These are phyloP conservation scores for Saturnispora mendoncae DNA, from an alignment of 805 yeast species.

Conservation along the genomic window DNA sequence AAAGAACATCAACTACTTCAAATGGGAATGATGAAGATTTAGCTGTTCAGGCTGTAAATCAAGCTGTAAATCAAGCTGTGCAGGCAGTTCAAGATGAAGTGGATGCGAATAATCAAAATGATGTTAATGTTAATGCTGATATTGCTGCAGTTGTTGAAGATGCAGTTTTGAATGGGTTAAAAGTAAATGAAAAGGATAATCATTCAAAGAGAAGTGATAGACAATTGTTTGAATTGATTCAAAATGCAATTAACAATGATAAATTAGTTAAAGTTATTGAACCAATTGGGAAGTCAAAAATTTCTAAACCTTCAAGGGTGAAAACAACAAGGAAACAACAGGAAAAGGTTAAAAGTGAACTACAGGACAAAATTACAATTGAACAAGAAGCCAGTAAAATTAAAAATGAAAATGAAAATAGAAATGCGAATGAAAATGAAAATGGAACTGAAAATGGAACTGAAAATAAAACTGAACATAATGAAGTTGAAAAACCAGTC, in stretches of 20 bases:
- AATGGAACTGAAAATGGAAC: too few relatives aligned
- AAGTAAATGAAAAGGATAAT: neutral
- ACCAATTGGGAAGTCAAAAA: neutral
- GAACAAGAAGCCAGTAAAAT: neutral
- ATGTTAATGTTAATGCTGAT: slow-evolving; percentile 16
- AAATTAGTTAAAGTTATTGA: neutral
- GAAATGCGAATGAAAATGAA: too few relatives aligned
- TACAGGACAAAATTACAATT: neutral
- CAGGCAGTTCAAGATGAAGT: slow-evolving; percentile 13
- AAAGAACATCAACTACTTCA: neutral
- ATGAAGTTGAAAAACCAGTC: too few relatives aligned
- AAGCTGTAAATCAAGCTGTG: slow-evolving; percentile 13
- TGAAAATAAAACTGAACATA: too few relatives aligned
- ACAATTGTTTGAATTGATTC: slow-evolving; percentile 2
- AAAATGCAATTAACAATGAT: slow-evolving; percentile 9
- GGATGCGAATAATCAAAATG: slow-evolving; percentile 18
- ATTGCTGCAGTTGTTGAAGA: slow-evolving; percentile 30
- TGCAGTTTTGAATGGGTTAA: slow-evolving; percentile 8
- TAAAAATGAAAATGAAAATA: too few relatives aligned
- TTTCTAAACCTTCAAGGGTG: neutral
- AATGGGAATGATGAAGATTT: slow-evolving; percentile 22
- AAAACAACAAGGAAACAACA: neutral
- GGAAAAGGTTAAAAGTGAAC: neutral
- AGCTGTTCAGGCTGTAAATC: slow-evolving; percentile 26
- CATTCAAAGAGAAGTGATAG: slow-evolving; percentile 3